Base-by-base conservation (phyloP, 1,284 basidiomycete species). In the Filobasidium uniguttulatum region DNA sequence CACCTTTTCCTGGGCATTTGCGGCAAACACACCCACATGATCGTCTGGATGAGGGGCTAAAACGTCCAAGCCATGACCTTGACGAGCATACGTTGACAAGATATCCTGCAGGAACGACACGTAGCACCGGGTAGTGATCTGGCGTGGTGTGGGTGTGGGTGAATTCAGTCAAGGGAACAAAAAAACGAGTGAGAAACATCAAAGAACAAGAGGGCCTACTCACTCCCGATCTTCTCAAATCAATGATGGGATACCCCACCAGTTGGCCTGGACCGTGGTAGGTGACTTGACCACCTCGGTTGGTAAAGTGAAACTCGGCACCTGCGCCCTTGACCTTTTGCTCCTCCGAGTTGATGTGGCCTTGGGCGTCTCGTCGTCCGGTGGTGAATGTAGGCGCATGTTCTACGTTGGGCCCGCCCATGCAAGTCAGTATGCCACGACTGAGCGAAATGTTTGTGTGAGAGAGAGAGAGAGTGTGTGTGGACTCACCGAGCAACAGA, bases 221-320 rank as follows among this genome's bases (percentile, higher is more conserved):
- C 54, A 75, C 75, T 47, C 70, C 63, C 62, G 77, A 75, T 10
- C 71, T 67, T 1, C 71, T 74, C 15, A 97, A 75, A 69, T 98
- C 90, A 38, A 97, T 73, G 46, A 97, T 76, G 1, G 90, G 88
- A 63, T 99, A 99, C 29, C 89, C 94, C 12, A 96, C 85, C 55
- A 99, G 74, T 69, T 99, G 94, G 2, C 94, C 94, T 0, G 93
- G 93, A 0, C 94, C 94, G 66, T 99, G 94, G 67, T 89, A 99
- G 2, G 94, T 99, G 50, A 90, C 77, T 67, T 96, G 82, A 1
- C 93, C 93, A 9, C 93, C 93, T 53, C 94, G 76, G 55, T 80
- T 77, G 2, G 90, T 83, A 29, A 78, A 72, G 34, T 84, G 76
- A 63, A 93, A 93, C 62, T 93, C 87, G 0, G 93, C 91, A 15